A percentile compares a stretch with the other conserved stretches of the same genome.
Conservation (phyloP, 805 yeast genomes). For the Suhomyces tanzawaensis region DNA sequence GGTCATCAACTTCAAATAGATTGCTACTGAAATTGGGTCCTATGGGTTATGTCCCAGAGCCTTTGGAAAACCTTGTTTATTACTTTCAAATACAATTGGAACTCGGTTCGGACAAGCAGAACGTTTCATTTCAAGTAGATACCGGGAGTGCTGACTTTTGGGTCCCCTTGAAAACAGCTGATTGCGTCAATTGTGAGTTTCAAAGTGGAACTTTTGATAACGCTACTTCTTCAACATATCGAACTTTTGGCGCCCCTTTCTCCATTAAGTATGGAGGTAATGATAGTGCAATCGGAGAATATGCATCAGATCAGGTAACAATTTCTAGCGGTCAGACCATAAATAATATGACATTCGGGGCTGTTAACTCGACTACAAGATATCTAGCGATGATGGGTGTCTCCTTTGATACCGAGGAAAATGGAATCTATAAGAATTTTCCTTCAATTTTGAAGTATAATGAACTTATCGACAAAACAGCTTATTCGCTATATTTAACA, state of each 20-base stretch:
- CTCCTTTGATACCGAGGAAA: not conserved
- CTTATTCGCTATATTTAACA: conserved; percentile 2
- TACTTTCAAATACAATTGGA: not conserved
- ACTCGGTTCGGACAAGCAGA: conserved; percentile 1
- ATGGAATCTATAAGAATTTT: not conserved
- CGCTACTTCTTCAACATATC: conserved; percentile 4
- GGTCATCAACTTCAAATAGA: no score
- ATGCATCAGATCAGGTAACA: conserved; percentile 7
- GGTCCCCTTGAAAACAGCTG: conserved; percentile 7
- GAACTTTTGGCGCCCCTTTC: not conserved
- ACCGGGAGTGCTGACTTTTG: conserved; percentile 12
- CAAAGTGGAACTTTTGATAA: conserved; percentile 6
- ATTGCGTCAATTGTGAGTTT: conserved; percentile 2
- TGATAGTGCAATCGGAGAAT: conserved; percentile 7
- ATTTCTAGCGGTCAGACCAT: conserved; percentile 5
- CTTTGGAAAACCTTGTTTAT: not conserved
- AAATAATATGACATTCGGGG: conserved; percentile 8
- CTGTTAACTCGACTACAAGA: conserved; percentile 5
- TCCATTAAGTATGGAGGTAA: conserved; percentile 4
- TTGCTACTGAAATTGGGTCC: not conserved
- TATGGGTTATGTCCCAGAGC: not conserved
- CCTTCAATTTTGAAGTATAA: conserved; percentile 1
- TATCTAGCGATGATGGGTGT: not conserved
- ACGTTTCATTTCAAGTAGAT: not conserved
- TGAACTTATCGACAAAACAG: conserved; percentile 1